phyloP scores from a whole-genome alignment of 2,329 filamentous ascomycete species.

The Fusarium sororula region DNA sequence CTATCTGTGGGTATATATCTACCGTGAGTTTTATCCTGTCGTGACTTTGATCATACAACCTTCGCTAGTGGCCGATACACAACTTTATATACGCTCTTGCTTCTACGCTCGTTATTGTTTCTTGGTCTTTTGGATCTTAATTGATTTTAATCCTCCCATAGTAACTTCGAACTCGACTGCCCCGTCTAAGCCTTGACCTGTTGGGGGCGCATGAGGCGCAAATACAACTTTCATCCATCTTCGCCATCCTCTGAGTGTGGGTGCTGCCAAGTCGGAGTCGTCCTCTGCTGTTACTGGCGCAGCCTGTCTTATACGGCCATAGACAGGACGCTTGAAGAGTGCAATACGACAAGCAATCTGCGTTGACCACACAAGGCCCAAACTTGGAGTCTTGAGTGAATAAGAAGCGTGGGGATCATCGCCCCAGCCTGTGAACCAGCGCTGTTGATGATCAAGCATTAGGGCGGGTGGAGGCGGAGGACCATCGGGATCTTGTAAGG shows the following conservation, averaged over 20 bases:
- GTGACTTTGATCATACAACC: neutral
- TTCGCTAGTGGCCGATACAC: neutral
- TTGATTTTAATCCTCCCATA: conserved; percentile 66
- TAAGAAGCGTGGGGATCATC: conserved; percentile 65
- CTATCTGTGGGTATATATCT: neutral
- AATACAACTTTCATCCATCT: conserved; percentile 92
- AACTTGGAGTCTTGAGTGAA: conserved; percentile 79
- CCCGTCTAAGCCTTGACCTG: conserved; percentile 57
- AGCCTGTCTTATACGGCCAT: conserved; percentile 50
- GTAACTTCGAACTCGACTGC: conserved; percentile 80
- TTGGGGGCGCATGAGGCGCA: conserved; percentile 74
- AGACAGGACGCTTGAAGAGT: conserved; percentile 75
- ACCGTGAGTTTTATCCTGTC: neutral
- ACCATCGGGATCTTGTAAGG: conserved; percentile 41
- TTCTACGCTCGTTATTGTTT: neutral
- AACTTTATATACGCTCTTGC: neutral
- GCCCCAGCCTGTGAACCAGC: conserved; percentile 96
- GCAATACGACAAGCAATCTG: conserved; percentile 87
- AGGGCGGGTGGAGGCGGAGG: conserved; percentile 62
- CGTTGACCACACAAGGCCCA: conserved; percentile 91
- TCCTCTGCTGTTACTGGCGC: conserved; percentile 50
- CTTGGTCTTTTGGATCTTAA: conserved; percentile 27
- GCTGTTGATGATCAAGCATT: conserved; percentile 86
- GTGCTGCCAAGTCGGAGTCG: conserved; percentile 53
- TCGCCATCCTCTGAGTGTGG: conserved; percentile 68